Evolutionary conservation across 352 stramenopile genomes (phyloP), one percentile per base, ranked within the genome.

Genomic region (Phytopythium sindhum): DNA sequence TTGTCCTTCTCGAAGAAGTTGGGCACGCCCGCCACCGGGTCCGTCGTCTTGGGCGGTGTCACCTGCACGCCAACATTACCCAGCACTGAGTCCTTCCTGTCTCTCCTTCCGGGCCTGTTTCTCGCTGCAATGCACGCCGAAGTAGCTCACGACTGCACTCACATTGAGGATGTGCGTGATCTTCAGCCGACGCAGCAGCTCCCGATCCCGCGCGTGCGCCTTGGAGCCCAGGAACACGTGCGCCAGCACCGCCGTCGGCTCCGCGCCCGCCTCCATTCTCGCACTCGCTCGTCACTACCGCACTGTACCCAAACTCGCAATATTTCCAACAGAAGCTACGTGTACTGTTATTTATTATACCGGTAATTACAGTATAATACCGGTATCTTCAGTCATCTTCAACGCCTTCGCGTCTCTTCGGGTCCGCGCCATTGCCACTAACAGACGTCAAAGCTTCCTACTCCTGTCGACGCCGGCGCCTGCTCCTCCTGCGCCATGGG

Each of bases 1-100:
- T 81, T 84, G 48, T 95, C 84, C 54, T 93, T 97, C 63, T 97
- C 91, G 64, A 96, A 97, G 64, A 96, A 97, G 66, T 97, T 97
- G 54, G 89, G 88, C 55, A 95, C 88, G 53, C 91, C 91, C 23
- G 89, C 84, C 26, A 84, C 78, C 10, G 90, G 89, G 62, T 97
- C 88, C 60, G 79, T 80, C 29, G 73, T 91, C 69, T 87, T 88
- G 1, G 80, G 68, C 24, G 86, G 86, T 35, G 86, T 95, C 71
- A 93, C 84, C 86, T 94, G 64, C 53, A 67, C 29, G 28, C 57
- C 54, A 11, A 7, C n/a, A 5, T 56, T 35, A 51, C 12, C 53
- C 0, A 6, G 17, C 5, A 58, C 51, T 61, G 24, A 48, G 60
- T 29, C 10, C 1, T 26, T 44, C 39, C 4, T 41, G 29, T 14